These are phyloP conservation scores for Hypsizygus ulmarius DNA, from an alignment of 1,284 basidiomycete genomes.

Conservation along the genomic window DNA sequence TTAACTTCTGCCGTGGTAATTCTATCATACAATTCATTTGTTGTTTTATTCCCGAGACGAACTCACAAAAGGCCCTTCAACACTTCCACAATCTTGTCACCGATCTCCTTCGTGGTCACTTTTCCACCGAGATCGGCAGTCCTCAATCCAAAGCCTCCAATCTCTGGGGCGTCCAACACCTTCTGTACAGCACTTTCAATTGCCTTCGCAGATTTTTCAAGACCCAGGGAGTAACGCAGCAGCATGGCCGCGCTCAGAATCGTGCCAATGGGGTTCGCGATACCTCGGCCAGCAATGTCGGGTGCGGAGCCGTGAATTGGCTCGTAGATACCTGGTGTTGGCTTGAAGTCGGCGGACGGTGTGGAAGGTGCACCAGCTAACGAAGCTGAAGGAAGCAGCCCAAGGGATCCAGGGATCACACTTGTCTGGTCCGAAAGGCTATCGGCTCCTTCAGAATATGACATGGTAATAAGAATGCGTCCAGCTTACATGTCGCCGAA, in stretches of 20 bases:
- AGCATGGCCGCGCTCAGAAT: slow-evolving; percentile 97
- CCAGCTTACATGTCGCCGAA: slow-evolving; percentile 90
- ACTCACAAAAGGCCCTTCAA: slow-evolving; percentile 62
- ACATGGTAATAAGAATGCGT: not conserved
- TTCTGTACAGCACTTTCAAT: slow-evolving; percentile 90
- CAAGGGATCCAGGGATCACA: slow-evolving; percentile 96
- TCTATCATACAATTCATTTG: not conserved
- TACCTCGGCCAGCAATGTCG: slow-evolving; percentile 92
- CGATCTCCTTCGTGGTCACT: slow-evolving; percentile 75
- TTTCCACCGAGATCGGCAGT: slow-evolving; percentile 90
- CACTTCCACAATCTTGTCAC: slow-evolving; percentile 80
- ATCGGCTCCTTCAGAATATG: slow-evolving; percentile 8
- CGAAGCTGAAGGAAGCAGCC: slow-evolving; percentile 94
- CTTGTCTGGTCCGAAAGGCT: slow-evolving; percentile 96
- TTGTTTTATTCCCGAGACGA: not conserved
- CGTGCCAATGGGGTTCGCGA: slow-evolving; percentile 97
- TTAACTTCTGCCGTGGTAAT: not conserved
- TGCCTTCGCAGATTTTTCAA: slow-evolving; percentile 78
- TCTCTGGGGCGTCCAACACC: slow-evolving; percentile 73
- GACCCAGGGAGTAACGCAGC: slow-evolving; percentile 90
- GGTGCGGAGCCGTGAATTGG: slow-evolving; percentile 96
- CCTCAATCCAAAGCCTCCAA: slow-evolving; percentile 78
- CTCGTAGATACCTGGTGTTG: slow-evolving; percentile 89
- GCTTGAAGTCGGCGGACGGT: slow-evolving; percentile 67
- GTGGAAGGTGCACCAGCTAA: slow-evolving; percentile 87